These are phyloP conservation scores for Chionographis japonica DNA, from an alignment of 106 monocot species.

Conservation along the genomic window DNA sequence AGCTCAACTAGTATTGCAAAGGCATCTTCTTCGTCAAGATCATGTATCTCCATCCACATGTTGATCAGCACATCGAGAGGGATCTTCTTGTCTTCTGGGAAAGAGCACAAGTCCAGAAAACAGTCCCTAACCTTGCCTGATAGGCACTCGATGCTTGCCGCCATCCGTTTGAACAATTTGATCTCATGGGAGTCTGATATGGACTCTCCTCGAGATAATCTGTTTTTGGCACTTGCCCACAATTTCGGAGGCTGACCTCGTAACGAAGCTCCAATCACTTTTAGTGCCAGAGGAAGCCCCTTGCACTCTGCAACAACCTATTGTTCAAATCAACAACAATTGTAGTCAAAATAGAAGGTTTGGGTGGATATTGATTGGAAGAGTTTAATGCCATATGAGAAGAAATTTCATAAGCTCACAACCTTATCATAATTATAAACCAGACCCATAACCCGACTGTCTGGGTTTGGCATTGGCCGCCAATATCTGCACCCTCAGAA, in stretches of 20 bases:
- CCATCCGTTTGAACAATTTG: conserved; percentile 48
- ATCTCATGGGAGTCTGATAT: conserved; percentile 56
- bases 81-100: conserved; percentile 62
- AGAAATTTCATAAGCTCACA: too few species aligned
- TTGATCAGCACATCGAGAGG: conserved; percentile 52
- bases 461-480: too few species aligned
- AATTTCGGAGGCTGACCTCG: conserved; percentile 47
- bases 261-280: conserved; percentile 57
- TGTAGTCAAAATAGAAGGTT: too few species aligned
- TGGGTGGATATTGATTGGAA: too few species aligned
- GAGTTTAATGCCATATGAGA: too few species aligned
- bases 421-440: too few species aligned
- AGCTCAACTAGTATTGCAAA: conserved; percentile 46
- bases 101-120: conserved; percentile 55
- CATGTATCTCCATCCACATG: conserved; percentile 63
- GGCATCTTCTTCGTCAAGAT: conserved; percentile 51
- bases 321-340: neutral
- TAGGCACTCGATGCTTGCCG: conserved; percentile 34
- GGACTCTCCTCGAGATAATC: conserved; percentile 40
- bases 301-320: conserved; percentile 60
- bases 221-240: conserved; percentile 44
- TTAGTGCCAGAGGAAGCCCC: conserved; percentile 64
- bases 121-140: conserved; percentile 39
- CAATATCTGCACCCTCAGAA: too few species aligned
- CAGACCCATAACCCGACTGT: too few species aligned